Percentiles rank a stretch among this genome's conserved stretches.
Evolutionary conservation across 805 yeast species (phyloP).

Genomic region (Metschnikowia proteae): DNA sequence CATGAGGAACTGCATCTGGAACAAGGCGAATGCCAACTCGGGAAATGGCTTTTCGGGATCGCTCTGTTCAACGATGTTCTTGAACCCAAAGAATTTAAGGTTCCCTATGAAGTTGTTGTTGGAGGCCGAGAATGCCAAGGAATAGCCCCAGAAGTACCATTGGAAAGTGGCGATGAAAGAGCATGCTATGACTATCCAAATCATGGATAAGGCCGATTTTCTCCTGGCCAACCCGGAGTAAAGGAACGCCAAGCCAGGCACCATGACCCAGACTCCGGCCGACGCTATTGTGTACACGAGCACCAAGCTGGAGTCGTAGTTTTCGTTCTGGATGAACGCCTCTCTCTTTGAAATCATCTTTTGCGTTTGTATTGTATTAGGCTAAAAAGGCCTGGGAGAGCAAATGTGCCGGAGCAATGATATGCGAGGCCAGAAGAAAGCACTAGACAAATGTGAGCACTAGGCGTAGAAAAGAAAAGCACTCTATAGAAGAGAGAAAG

Average conservation of each 20-base stretch:
- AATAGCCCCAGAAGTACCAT: constrained; percentile 99
- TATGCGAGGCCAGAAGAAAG: neutral
- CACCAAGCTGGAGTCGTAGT: constrained; percentile 19
- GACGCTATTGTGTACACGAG: constrained; percentile 54
- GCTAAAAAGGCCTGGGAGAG: neutral
- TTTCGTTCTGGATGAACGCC: constrained; percentile 33
- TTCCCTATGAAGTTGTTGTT: constrained; percentile 86
- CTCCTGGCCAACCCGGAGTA: constrained; percentile 90
- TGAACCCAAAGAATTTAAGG: constrained; percentile 75
- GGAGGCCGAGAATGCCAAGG: constrained; percentile 82
- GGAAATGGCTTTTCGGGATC: constrained; percentile 54
- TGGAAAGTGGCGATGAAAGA: constrained; percentile 74
- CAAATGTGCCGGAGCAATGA: neutral
- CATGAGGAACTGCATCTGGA: constrained; percentile 87
- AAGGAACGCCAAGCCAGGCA: constrained; percentile 90
- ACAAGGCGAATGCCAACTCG: constrained; percentile 77
- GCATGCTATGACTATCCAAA: constrained; percentile 74
- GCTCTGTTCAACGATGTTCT: constrained; percentile 55
- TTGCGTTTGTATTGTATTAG: neutral
- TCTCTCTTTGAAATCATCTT: constrained; percentile 26
- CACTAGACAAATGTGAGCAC: neutral
- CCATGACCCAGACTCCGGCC: constrained; percentile 81
- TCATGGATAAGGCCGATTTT: constrained; percentile 82
- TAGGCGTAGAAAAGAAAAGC: neutral
- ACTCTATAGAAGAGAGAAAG: neutral